Evolutionary conservation across 768 basidiomycete species (phyloP), one percentile per base, ranked within the genome.

Genomic region (Mycena filopes): DNA sequence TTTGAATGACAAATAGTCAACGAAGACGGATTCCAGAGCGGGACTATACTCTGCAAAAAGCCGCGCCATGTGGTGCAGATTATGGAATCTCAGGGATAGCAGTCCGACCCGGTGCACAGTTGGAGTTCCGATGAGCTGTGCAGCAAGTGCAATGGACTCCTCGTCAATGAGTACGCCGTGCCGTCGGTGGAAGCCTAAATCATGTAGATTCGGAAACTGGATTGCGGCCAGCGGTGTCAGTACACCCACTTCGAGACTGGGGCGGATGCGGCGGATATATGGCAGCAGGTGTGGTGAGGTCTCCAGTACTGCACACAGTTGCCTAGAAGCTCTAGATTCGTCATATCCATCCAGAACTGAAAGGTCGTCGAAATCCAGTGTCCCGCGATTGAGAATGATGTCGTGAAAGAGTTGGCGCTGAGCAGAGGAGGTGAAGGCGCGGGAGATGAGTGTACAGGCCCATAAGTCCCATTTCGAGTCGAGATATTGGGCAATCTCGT

Each of bases 351-450:
- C 43, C 25, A 63, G n/a, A 21, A 41, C 12, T 11, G 53, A 28
- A 23, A 49, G 15, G 21, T 63, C 62, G 55, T 56, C 55, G 40
- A 57, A 45, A 38, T 47, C 40, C 2, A 33, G 54, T 4, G 21
- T 25, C 15, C 62, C 54, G 12, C 62, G 55, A 57, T 63, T 63
- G 48, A 63, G 36, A 18, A 63, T 57, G 46, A 63, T 57, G 29
- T 63, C 62, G 55, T 25, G 25, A 25, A 63, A 63, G 9, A 63
- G 46, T 2, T 49, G 31, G 31, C 55, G 54, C 15, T 63, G 62
- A 16, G 42, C 55, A 10, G 62, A 38, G n/a, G 62, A 29, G 0
- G 62, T 57, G 48, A 63, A 25, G 41, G 5, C 18, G 20, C 41
- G 21, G 18, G 49, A 42, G 40, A 60, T 41, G 1, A 60, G 41